Conservation (phyloP, 2,329 filamentous ascomycete species). For the Xylaria arbuscula region DNA sequence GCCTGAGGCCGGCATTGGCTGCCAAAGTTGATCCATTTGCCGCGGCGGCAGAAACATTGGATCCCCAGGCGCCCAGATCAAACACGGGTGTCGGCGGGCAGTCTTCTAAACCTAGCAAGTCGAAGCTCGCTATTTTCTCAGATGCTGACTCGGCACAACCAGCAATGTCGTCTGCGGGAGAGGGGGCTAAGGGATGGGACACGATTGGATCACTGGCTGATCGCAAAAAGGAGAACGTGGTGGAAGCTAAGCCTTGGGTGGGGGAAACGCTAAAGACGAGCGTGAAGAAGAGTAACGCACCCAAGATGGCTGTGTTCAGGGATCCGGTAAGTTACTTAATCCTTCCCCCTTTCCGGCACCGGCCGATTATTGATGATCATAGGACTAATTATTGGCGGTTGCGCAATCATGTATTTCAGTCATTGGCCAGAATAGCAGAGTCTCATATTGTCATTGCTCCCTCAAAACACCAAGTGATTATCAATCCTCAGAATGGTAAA, state of each 20-base stretch:
- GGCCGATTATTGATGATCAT: conserved; percentile 84
- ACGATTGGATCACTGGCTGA: conserved; percentile 87
- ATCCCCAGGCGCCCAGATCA: conserved; percentile 73
- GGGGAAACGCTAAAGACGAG: conserved; percentile 91
- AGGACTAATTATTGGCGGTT: conserved; percentile 86
- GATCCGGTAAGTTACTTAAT: conserved; percentile 81
- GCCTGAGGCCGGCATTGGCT: conserved; percentile 82
- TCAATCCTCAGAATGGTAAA: conserved; percentile 85
- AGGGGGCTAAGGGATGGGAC: conserved; percentile 83
- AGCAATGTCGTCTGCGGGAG: conserved; percentile 63
- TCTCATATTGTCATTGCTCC: conserved; percentile 75
- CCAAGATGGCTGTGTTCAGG: conserved; percentile 93
- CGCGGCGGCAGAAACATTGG: conserved; percentile 61
- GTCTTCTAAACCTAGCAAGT: conserved; percentile 73
- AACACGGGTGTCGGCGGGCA: conserved; percentile 60
- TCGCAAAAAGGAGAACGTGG: conserved; percentile 91
- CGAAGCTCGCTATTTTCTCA: conserved; percentile 92
- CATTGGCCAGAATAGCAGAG: conserved; percentile 69
- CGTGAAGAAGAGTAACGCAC: conserved; percentile 78
- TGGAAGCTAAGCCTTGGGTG: conserved; percentile 89
- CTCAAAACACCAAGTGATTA: conserved; percentile 78
- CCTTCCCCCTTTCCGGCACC: conserved; percentile 52
- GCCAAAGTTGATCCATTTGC: conserved; percentile 88
- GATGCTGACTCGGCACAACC: conserved; percentile 74
- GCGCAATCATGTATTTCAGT: conserved; percentile 63